These are phyloP conservation scores for Erigeron philadelphicus DNA, from an alignment of 140 eudicot genomes.

Conservation along the genomic window DNA sequence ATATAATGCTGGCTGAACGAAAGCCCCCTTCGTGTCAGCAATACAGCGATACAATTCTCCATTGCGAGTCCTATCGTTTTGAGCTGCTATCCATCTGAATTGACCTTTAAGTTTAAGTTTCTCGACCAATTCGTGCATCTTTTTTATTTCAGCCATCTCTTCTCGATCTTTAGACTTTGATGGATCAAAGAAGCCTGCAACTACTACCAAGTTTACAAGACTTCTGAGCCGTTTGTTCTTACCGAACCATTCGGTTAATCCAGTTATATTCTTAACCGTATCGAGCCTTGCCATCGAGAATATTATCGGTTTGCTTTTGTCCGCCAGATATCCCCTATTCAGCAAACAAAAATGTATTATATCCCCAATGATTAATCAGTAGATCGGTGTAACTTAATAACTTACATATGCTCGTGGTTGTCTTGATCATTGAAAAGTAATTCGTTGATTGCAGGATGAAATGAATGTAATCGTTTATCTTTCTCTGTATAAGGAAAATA, in stretches of 20 bases:
- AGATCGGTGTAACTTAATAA: neutral
- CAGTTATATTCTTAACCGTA: constrained; percentile 78
- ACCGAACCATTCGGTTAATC: constrained; percentile 75
- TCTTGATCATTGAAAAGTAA: constrained; percentile 53
- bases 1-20: constrained; percentile 87
- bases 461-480: constrained; percentile 45
- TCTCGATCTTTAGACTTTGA: constrained; percentile 79
- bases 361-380: neutral
- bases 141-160: constrained; percentile 80
- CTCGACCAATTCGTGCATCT: constrained; percentile 67
- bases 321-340: constrained; percentile 65
- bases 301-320: constrained; percentile 70
- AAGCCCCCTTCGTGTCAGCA: constrained; percentile 84
- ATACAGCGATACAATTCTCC: constrained; percentile 75
- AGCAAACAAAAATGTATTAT: constrained; percentile 14
- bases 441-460: constrained; percentile 75
- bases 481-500: constrained; percentile 68
- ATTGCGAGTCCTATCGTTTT: constrained; percentile 67
- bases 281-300: constrained; percentile 95
- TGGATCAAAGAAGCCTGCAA: constrained; percentile 85
- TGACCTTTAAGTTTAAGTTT: constrained; percentile 74
- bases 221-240: constrained; percentile 62
- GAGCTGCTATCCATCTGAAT: constrained; percentile 92
- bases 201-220: constrained; percentile 75
- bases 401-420: constrained; percentile 75